Evolutionary conservation across 2,329 filamentous ascomycete genomes (phyloP).

Genomic region (Bisporella sp.): DNA sequence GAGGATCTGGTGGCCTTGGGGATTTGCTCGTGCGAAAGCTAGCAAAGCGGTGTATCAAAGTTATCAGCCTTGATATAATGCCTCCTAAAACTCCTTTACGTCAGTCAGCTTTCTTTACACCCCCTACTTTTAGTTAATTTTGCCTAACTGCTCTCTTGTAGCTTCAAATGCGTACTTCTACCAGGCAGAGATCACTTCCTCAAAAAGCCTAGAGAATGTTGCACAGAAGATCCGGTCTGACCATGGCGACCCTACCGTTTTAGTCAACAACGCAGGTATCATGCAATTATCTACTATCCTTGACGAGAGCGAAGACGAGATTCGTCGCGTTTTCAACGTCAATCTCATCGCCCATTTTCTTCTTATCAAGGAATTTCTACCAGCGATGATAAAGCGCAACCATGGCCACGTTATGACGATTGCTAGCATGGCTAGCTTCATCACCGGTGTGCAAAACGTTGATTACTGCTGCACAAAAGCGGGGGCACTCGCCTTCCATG

Average conservation of each 20-base stretch:
- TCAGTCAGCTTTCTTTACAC: conserved; percentile 40
- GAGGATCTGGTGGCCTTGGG: conserved; percentile 46
- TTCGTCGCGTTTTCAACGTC: conserved; percentile 43
- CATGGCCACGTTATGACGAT: conserved; percentile 48
- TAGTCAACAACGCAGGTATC: conserved; percentile 35
- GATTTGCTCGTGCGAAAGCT: conserved; percentile 47
- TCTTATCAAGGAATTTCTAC: conserved; percentile 44
- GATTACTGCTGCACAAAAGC: conserved; percentile 47
- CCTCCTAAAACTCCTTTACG: conserved; percentile 48
- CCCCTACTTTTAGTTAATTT: neutral
- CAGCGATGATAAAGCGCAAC: conserved; percentile 40
- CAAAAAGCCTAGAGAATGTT: conserved; percentile 30
- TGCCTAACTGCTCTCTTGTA: conserved; percentile 1
- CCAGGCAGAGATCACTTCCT: conserved; percentile 29
- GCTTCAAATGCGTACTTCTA: conserved; percentile 30
- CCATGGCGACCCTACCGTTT: conserved; percentile 30
- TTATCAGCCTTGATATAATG: conserved; percentile 59
- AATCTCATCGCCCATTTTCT: conserved; percentile 46
- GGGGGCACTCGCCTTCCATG: conserved; percentile 45
- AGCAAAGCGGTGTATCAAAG: conserved; percentile 53
- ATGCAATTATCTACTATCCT: conserved; percentile 38
- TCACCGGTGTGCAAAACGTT: conserved; percentile 38
- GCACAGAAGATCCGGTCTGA: conserved; percentile 35
- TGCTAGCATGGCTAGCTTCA: conserved; percentile 44
- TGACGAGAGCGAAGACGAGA: conserved; percentile 34